Base-by-base conservation (phyloP, 2,329 filamentous ascomycete species). In the Periconia sp. region DNA sequence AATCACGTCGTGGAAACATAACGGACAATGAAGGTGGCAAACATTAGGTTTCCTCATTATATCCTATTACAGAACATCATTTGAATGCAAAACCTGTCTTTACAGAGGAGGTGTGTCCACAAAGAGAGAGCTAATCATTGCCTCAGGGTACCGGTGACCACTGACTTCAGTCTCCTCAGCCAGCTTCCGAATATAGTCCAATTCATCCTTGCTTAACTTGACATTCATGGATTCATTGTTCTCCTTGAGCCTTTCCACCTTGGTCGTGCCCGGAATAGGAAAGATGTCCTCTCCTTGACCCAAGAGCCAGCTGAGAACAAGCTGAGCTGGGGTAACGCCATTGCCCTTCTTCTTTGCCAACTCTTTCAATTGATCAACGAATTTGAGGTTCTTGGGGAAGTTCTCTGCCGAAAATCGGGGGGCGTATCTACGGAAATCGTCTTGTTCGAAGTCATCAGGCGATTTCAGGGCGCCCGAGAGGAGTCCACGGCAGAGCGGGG, bases 191-290 rank as follows among this genome's bases (percentile, higher is more conserved):
- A 73, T 66, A 45, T 64, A 48, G 46, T 65, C 49, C 45, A 64
- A 62, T 52, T 73, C 70, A 15, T 70, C 64, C 23, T 63, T 55
- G 2, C 52, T 68, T 52, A 74, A 41, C 23, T 63, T 51, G 2
- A 74, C 55, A n/a, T 66, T 52, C 45, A 68, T 42, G 8, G 62
- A 56, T 5, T 51, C 65, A 9, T 68, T 23, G 45, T 73, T 74
- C 58, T 73, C 70, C 50, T 66, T 63, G 41, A 74, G 41, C 20
- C 68, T 59, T 20, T 66, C 56, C 3, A 65, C 9, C 52, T 61
- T 67, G 9, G 68, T 72, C 11, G 70, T 74, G 8, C 82, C 82
- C 0, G 81, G 81, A 53, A 83, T 88, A 0, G 86, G 83, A 60
- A 90, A 80, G 71, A 63, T 70, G 51, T 68, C 74, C 6, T 82